Base-by-base conservation (phyloP, 2,329 filamentous ascomycete species). In the Fusarium duplospermum region DNA sequence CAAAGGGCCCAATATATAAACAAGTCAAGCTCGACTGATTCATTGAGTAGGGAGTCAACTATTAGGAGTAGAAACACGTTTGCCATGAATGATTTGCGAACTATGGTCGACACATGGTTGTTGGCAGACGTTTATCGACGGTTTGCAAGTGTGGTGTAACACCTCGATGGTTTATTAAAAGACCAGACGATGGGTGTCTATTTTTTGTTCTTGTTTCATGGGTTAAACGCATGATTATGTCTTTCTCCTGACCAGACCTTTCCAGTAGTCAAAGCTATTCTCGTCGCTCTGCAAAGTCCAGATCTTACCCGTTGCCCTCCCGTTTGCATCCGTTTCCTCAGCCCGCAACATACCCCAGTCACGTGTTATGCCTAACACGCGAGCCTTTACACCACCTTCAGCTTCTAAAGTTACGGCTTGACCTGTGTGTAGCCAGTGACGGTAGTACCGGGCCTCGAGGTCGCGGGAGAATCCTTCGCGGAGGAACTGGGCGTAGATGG, bases 181-280 rank as follows among this genome's bases (percentile, higher is more conserved):
- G 45, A 29, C 54, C 27, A 27, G 40, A 31, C 31, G 22, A 57
- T 6, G 31, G 5, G 9, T 18, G 27, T 29, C 35, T 33, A 45
- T 16, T 27, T 14, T 27, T 20, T 38, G 22, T 18, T 18, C 42
- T 33, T 11, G 2, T 6, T 36, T 13, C n/a, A 38, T 36, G 24
- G 59, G 10, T 22, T 11, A 20, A 22, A 14, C 14, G 24, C 61
- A 4, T 64, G 33, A 5, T 29, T 80, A 95, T 2, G 91, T 82
- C 86, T 97, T 98, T 78, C 92, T 89, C 85, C 91, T 94, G 22
- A 99, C 86, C 78, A 99, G 80, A 0, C 96, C 96, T 80, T 90
- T 94, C 85, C 98, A 97, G 82, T 98, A 99, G 83, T 99, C 96
- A 85, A 99, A 99, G 82, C 95, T 98, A 80, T 99, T 99, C 81